Evolutionary conservation across 305 asterid genomes (phyloP), one percentile per base, ranked within the genome.

Genomic region (Withania somnifera): DNA sequence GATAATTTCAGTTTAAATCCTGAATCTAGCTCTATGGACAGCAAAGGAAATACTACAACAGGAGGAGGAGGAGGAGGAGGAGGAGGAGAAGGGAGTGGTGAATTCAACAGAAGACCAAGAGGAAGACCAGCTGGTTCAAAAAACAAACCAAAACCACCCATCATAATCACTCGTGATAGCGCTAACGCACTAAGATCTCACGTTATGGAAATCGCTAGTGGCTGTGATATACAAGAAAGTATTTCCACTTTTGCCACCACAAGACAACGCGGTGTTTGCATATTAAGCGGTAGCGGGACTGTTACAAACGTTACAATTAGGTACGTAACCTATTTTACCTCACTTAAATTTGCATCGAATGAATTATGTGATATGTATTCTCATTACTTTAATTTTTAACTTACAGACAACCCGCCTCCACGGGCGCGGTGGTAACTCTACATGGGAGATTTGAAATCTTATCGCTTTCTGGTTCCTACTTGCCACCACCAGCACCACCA

Each of bases 401-500:
- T 3, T 86, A 6, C 47, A 89, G 93, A n/a, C 97, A 94, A 57
- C 97, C 98, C 0, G 69, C 95, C 3, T 82, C 98, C 6, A 92
- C 95, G 0, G 96, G 97, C 2, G 89, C 97, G 5, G 97, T 93
- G 34, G 89, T 92, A 15, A 88, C 93, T 14, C 77, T 94, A 13
- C 95, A 89, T 11, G 98, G 98, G 0, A 86, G 94, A 34, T 94
- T 94, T 84, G 98, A 94, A 61, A 92, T 94, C 34, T 86, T 94
- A 4, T 93, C 98, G 0, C 94, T 94, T 11, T 91, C 97, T 0
- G 98, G 98, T 0, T 93, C 97, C 0, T 93, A 92, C 45, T 88
- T 94, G 1, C 98, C 98, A 1, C 94, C 95, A 14, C 98, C 98
- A 0, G 98, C 98, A 0, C 97, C 97, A 0, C 90, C 97, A 3